Conservation (phyloP, 257 asterid genomes). For the Echium plantagineum region DNA sequence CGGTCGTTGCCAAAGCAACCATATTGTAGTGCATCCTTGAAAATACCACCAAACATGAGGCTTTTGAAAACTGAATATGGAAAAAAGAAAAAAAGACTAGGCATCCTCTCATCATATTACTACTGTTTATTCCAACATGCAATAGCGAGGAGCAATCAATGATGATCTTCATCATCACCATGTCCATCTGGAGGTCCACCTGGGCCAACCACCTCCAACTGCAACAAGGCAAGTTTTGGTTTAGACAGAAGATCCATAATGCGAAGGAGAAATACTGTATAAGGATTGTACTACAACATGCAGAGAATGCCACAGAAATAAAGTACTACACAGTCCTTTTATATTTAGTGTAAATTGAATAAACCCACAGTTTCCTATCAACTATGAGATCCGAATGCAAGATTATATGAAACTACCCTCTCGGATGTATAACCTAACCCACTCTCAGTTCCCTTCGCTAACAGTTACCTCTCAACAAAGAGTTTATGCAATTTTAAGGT, state of each 20-base stretch:
- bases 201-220: slow-evolving; percentile 84
- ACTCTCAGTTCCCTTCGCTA: too few species aligned
- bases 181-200: slow-evolving; percentile 41
- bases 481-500: too few species aligned
- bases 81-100: slow-evolving; percentile 36
- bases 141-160: slow-evolving; percentile 22
- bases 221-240: slow-evolving; percentile 7
- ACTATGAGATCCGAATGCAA: too few species aligned
- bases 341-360: too few species aligned
- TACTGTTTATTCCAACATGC: slow-evolving; percentile 40
- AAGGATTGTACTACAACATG: background rate
- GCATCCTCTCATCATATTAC: slow-evolving; percentile 25
- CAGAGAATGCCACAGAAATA: background rate
- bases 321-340: too few species aligned
- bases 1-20: slow-evolving; percentile 32
- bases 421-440: too few species aligned
- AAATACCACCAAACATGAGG: too few species aligned
- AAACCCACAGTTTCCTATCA: too few species aligned
- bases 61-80: slow-evolving; percentile 33
- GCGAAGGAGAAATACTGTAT: background rate
- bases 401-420: too few species aligned
- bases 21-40: slow-evolving; percentile 21
- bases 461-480: too few species aligned
- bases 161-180: slow-evolving; percentile 49
- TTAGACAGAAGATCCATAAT: background rate